Evolutionary conservation across 1,139 yeast genomes (phyloP), one percentile per base, ranked within the genome.

Genomic region (Blastobotrys indianensis): DNA sequence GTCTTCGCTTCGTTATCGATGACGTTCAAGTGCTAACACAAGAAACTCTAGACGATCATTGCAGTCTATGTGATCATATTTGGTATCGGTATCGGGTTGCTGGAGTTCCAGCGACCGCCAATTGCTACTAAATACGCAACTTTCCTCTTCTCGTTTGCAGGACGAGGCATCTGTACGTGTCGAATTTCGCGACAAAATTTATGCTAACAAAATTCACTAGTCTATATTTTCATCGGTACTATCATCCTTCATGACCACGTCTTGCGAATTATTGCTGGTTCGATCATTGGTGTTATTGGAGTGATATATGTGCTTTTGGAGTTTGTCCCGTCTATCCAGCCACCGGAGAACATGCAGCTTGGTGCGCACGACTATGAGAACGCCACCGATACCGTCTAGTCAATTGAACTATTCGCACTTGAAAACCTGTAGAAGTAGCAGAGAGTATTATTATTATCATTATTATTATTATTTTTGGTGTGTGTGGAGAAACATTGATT

Each of bases 131-230:
- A 78, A 11, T 86, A 81, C 61, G 92, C 84, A 15, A 84, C 94
- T 2, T 87, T 88, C 59, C 70, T 85, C 55, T 85, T 84, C 63
- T 85, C 94, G 12, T 87, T 87, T 60, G 66, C 85, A 13, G 96
- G 96, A 4, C 76, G 96, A 58, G 96, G 95, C 16, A 61, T 80
- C 11, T 78, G 79, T 75, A 70, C 47, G 79, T 73, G 58, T 52
- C 7, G 11, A 11, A 8, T 28, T 11, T 9, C 8, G 25, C 12
- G n/a, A 20, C 40, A 37, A 6, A 31, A 20, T 39, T 10, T 32
- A 30, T 25, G 25, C 32, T 31, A 32, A 62, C 61, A 2, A 20
- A 15, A 13, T 29, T 11, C 11, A 54, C 7, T 23, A 67, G 80
- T 84, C 58, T 85, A 85, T 65, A 70, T 83, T 12, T 69, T 85